These are phyloP conservation scores for Botrytis galanthina DNA, from an alignment of 2,329 filamentous ascomycete genomes.

Conservation along the genomic window DNA sequence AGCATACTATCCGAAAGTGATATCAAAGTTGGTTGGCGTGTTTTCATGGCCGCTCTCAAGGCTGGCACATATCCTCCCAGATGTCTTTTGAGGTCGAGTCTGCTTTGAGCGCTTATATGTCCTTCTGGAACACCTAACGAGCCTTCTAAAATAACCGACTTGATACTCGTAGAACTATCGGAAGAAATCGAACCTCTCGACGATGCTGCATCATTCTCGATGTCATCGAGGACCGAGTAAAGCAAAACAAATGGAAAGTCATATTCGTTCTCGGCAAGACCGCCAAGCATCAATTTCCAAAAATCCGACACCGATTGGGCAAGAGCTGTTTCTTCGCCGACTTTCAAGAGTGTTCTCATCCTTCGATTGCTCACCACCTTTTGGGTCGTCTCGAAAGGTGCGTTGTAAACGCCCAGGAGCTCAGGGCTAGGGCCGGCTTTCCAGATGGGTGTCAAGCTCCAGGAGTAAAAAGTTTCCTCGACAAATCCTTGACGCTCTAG, in stretches of 20 bases:
- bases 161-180: slow-evolving; percentile 58
- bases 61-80: slow-evolving; percentile 72
- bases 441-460: slow-evolving; percentile 72
- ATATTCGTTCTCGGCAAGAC: slow-evolving; percentile 68
- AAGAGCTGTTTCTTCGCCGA: slow-evolving; percentile 69
- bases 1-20: slow-evolving; percentile 63
- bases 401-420: slow-evolving; percentile 68
- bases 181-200: slow-evolving; percentile 59
- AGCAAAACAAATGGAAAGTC: slow-evolving; percentile 75
- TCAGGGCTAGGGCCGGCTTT: slow-evolving; percentile 63
- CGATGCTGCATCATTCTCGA: slow-evolving; percentile 48
- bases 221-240: slow-evolving; percentile 72
- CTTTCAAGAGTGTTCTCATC: slow-evolving; percentile 72
- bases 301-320: slow-evolving; percentile 70
- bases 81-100: slow-evolving; percentile 66
- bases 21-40: slow-evolving; percentile 63
- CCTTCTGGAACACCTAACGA: slow-evolving; percentile 64
- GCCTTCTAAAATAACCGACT: slow-evolving; percentile 68
- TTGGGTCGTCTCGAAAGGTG: slow-evolving; percentile 75
- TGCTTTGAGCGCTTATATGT: slow-evolving; percentile 58
- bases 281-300: slow-evolving; percentile 66
- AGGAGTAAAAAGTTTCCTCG: slow-evolving; percentile 80
- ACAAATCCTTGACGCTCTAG: slow-evolving; percentile 62
- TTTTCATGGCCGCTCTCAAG: slow-evolving; percentile 71
- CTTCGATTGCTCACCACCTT: slow-evolving; percentile 72